phyloP scores from a whole-genome alignment of 2,329 filamentous ascomycete genomes.

The Fusarium haematococcum region DNA sequence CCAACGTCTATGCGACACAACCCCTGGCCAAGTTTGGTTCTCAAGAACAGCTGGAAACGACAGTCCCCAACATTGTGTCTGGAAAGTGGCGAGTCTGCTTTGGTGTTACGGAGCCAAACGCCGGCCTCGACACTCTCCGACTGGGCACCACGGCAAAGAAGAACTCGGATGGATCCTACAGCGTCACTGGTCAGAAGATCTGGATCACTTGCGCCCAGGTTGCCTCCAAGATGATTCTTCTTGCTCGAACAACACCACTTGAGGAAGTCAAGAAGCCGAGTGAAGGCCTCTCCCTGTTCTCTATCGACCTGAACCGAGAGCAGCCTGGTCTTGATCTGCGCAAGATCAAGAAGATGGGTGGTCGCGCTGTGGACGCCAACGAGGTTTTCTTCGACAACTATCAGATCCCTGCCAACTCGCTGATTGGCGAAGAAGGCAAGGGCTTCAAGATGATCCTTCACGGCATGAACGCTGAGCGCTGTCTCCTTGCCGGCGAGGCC shows the following conservation, averaged over 20 bases:
- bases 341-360: slow-evolving; percentile 87
- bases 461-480: slow-evolving; percentile 84
- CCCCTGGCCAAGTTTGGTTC: slow-evolving; percentile 79
- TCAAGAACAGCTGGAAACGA: slow-evolving; percentile 69
- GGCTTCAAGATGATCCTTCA: slow-evolving; percentile 85
- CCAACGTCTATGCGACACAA: slow-evolving; percentile 81
- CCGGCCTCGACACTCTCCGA: slow-evolving; percentile 81
- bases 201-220: slow-evolving; percentile 92
- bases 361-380: slow-evolving; percentile 84
- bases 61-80: slow-evolving; percentile 77
- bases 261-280: slow-evolving; percentile 76
- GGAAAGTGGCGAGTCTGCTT: slow-evolving; percentile 82
- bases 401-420: slow-evolving; percentile 68
- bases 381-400: slow-evolving; percentile 91
- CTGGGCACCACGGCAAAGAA: slow-evolving; percentile 74
- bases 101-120: slow-evolving; percentile 86
- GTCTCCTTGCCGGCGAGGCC: slow-evolving; percentile 81
- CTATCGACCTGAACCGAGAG: slow-evolving; percentile 76
- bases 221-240: slow-evolving; percentile 83
- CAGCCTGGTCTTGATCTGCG: slow-evolving; percentile 73
- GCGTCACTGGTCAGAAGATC: slow-evolving; percentile 83
- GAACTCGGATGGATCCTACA: slow-evolving; percentile 68
- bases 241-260: slow-evolving; percentile 79
- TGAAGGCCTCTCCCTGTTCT: slow-evolving; percentile 85
- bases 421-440: slow-evolving; percentile 79